Conservation (phyloP, 169 alveolate species). For the Cryptosporidium meleagridis region DNA sequence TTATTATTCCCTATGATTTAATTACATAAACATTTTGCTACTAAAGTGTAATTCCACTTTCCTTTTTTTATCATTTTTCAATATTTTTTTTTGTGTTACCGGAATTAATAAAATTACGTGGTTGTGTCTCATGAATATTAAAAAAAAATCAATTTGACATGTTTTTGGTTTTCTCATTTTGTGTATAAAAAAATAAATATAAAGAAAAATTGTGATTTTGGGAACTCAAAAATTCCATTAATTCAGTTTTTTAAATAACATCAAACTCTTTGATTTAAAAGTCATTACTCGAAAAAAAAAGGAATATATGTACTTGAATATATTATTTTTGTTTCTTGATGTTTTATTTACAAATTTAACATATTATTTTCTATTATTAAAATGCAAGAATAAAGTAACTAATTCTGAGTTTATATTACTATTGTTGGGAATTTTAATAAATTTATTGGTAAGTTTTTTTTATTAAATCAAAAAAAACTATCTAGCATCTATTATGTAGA, state of each 20-base stretch:
- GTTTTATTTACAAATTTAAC: background rate
- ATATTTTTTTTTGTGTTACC: background rate
- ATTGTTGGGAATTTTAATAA: background rate
- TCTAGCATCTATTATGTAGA: background rate
- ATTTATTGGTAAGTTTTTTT: conserved; percentile 6
- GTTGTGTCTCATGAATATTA: background rate
- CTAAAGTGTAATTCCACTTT: too few species aligned
- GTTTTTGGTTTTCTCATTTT: background rate
- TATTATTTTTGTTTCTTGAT: conserved; percentile 3
- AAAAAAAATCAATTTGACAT: background rate
- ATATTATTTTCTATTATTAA: background rate
- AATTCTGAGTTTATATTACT: background rate
- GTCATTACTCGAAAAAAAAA: background rate
- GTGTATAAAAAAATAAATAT: background rate
- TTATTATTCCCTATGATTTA: background rate
- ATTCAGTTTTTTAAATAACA: too few species aligned
- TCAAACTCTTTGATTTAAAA: too few species aligned
- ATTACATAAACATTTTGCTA: too few species aligned
- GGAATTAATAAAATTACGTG: background rate
- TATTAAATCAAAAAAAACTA: background rate
- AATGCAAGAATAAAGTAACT: background rate
- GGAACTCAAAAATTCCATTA: too few species aligned
- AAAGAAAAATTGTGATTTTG: background rate
- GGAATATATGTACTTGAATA: background rate
- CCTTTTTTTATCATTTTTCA: too few species aligned